These are phyloP conservation scores for Pyrus bretschneideri DNA, from an alignment of 306 rosid species.

Conservation along the genomic window DNA sequence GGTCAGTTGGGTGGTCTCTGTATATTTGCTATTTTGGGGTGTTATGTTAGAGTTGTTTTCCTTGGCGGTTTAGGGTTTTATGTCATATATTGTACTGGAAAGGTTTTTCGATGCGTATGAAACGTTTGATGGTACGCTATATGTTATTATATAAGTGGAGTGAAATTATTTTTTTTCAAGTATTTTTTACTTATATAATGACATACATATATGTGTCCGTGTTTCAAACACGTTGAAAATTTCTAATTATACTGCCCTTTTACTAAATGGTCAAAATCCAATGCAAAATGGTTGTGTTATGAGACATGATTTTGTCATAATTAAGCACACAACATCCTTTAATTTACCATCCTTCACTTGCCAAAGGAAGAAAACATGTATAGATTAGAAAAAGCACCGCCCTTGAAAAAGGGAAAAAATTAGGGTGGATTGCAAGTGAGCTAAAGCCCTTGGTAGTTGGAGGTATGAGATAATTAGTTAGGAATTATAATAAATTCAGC, in stretches of 20 bases:
- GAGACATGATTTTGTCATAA: background rate
- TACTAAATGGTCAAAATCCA: background rate
- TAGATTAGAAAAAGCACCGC: background rate
- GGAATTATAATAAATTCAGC: background rate
- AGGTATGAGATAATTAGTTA: no score
- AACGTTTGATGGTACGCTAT: no score
- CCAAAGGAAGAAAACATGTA: background rate
- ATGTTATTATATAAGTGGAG: no score
- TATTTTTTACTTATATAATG: no score
- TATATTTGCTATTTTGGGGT: slow-evolving; percentile 1
- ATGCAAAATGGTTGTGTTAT: background rate
- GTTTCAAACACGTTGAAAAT: accelerated
- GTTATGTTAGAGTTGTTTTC: background rate
- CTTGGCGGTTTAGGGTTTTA: background rate
- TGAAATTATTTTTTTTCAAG: no score
- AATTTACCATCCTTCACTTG: background rate
- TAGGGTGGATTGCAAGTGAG: background rate
- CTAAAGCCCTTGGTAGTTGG: no score
- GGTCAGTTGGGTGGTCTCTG: background rate
- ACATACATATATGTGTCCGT: no score
- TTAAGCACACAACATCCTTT: background rate
- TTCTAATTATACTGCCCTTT: background rate
- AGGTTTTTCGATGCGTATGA: no score
- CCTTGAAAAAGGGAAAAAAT: background rate
- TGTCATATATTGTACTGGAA: background rate